Conservation (phyloP, 768 basidiomycete species). For the Rossbeevera mucosa region DNA sequence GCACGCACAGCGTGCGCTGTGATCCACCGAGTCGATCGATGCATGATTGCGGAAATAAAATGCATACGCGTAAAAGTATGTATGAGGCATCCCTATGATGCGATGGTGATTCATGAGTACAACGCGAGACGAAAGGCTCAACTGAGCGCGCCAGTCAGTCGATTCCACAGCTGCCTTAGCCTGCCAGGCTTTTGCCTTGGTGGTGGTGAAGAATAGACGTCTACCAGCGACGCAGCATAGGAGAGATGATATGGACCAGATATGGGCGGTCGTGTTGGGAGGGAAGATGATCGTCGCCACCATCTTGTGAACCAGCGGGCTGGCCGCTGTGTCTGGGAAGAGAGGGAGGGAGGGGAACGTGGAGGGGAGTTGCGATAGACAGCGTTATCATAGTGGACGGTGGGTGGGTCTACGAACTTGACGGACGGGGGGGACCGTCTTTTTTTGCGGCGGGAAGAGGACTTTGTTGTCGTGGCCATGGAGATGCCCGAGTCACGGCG, state of each 20-base stretch:
- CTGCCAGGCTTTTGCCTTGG: conserved; percentile 21
- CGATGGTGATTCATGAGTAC: background rate
- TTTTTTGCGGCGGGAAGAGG: conserved; percentile 21
- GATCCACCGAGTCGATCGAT: conserved; percentile 19
- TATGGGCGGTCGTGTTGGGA: conserved; percentile 26
- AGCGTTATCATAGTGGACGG: conserved; percentile 43
- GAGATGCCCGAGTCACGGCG: conserved; percentile 48
- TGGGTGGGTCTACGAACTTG: conserved; percentile 66
- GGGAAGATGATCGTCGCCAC: conserved; percentile 20
- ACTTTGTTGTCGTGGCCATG: conserved; percentile 30
- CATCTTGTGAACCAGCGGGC: conserved; percentile 26
- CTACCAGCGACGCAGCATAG: conserved; percentile 30
- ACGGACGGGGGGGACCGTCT: conserved; percentile 46
- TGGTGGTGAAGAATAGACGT: conserved; percentile 14
- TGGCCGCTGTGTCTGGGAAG: conserved; percentile 8
- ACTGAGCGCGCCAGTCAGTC: conserved; percentile 16
- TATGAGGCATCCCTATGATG: background rate
- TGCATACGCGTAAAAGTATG: conserved; percentile 3
- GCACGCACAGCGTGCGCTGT: conserved; percentile 25
- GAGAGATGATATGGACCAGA: conserved; percentile 32
- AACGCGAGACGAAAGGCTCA: conserved; percentile 6
- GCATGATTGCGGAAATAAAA: conserved; percentile 13
- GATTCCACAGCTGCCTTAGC: conserved; percentile 27
- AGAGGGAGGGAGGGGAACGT: conserved; percentile 12
- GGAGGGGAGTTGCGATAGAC: conserved; percentile 11